Base-by-base conservation (phyloP, 345 rosid genomes). In the Boechera stricta region DNA sequence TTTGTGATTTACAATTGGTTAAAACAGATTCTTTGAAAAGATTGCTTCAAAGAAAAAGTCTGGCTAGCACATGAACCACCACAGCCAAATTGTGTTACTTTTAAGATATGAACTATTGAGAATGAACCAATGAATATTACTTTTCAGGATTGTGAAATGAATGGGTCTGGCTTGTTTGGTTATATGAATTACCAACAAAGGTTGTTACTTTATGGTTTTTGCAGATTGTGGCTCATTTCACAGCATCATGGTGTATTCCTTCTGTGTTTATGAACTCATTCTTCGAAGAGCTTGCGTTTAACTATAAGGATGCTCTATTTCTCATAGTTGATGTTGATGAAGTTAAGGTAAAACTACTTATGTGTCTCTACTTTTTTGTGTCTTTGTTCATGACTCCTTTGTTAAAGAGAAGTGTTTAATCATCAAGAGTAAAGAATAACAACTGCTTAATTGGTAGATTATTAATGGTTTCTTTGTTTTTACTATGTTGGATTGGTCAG, bases 211-310 rank as follows among this genome's bases (percentile, higher is more conserved):
- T 68, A 24, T 57, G 16, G 7, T 47, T 51, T 42, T 82, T 81
- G 67, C 82, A 92, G 98, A 66, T 89, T 71, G 85, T 89, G 82
- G 92, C 84, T 31, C 98, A 95, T 85, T 95, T 95, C 74, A 89
- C 94, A 57, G 97, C 98, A 63, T 67, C 91, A 55, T 92, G 98
- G 98, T 94, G 97, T 60, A 73, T 88, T 71, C 98, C 97, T 67
- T 94, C 98, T 24, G 90, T 92, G 86, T 94, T 79, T 26, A 94
- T 94, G 98, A 92, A 84, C 59, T 88, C 94, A 0, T 72, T 80
- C 68, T 86, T 90, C 48, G 93, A 89, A 78, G 98, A 91, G 58
- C 61, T 90, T 63, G 91, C 98, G 5, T 78, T 85, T 9, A 57
- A 64, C 77, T 80, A 80, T 78, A 88, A 85, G 21, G 94, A 92